Conservation (phyloP, 2,329 filamentous ascomycete genomes). For the Claviceps quebecensis region DNA sequence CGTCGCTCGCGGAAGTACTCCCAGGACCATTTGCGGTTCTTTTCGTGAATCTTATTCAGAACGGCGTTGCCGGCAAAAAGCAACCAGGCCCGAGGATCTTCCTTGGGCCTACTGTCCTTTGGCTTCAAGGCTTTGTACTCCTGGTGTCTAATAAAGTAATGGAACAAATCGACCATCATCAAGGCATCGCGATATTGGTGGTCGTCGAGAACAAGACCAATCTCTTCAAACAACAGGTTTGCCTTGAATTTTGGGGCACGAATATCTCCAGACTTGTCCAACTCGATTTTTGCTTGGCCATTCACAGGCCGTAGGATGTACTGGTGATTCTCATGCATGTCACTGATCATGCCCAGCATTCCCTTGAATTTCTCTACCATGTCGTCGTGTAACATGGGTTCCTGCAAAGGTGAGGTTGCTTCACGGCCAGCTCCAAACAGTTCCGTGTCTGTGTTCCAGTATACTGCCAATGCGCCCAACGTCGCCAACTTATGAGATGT, state of each 20-base stretch:
- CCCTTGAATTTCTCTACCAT: constrained; percentile 63
- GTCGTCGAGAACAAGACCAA: constrained; percentile 94
- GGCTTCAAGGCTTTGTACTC: constrained; percentile 92
- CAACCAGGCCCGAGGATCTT: constrained; percentile 87
- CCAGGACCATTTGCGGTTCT: constrained; percentile 90
- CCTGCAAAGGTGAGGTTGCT: constrained; percentile 28
- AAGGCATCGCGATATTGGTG: constrained; percentile 92
- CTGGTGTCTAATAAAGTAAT: constrained; percentile 95
- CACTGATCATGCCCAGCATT: constrained; percentile 63
- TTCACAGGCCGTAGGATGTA: constrained; percentile 95
- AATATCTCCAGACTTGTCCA: constrained; percentile 79
- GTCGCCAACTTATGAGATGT: constrained; percentile 90
- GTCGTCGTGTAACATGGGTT: constrained; percentile 56
- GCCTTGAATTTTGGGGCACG: constrained; percentile 80
- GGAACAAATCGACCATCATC: constrained; percentile 97
- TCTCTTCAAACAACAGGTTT: constrained; percentile 85
- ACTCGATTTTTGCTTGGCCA: constrained; percentile 83
- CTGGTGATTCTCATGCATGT: constrained; percentile 51
- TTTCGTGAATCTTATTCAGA: constrained; percentile 85
- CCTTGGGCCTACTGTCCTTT: constrained; percentile 64
- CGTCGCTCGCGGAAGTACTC: constrained; percentile 84
- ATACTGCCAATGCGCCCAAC: constrained; percentile 77
- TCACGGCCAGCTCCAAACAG: constrained; percentile 74
- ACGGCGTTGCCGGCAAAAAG: constrained; percentile 83
- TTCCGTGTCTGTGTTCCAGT: constrained; percentile 93